Percentiles rank a stretch among this genome's conserved stretches.
Conservation (phyloP, 768 basidiomycete species). For the Suillus ampliporus region DNA sequence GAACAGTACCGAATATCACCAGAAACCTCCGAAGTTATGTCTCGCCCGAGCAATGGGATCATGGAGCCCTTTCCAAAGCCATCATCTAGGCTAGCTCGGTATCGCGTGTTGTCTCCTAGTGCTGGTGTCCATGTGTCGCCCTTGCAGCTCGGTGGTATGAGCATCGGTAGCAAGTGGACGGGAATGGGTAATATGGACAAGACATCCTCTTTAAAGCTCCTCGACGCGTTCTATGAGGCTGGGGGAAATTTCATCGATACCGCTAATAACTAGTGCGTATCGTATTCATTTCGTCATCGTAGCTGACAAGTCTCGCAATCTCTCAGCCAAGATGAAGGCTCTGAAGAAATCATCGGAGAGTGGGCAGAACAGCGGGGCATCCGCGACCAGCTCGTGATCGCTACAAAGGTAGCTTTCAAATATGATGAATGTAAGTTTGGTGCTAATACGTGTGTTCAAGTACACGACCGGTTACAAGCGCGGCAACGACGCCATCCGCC, state of each 20-base stretch:
- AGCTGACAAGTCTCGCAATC: not conserved
- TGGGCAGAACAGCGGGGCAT: slow-evolving; percentile 49
- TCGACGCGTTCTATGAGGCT: slow-evolving; percentile 19
- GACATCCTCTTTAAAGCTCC: slow-evolving; percentile 46
- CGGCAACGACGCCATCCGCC: slow-evolving; percentile 21
- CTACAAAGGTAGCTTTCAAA: slow-evolving; percentile 42
- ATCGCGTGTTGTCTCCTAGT: slow-evolving; percentile 44
- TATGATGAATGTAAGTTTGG: not conserved
- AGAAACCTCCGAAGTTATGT: not conserved
- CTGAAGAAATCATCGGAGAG: slow-evolving; percentile 53
- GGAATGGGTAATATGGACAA: slow-evolving; percentile 47
- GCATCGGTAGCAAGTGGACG: slow-evolving; percentile 45
- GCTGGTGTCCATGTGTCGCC: slow-evolving; percentile 56
- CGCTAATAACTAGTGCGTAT: slow-evolving; percentile 46
- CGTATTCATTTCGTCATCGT: not conserved
- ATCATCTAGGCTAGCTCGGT: slow-evolving; percentile 40
- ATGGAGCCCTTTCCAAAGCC: slow-evolving; percentile 31
- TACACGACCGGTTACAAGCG: slow-evolving; percentile 30
- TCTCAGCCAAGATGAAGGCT: slow-evolving; percentile 42
- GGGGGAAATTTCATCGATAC: slow-evolving; percentile 56
- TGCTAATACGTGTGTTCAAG: slow-evolving; percentile 12
- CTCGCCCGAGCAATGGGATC: not conserved
- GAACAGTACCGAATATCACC: not conserved
- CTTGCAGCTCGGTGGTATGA: slow-evolving; percentile 53
- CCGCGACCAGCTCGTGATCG: slow-evolving; percentile 52